A percentile compares a stretch with the other conserved stretches of the same genome.
phyloP scores from a whole-genome alignment of 2,329 filamentous ascomycete species.

The Fonsecaea multimorphosa region DNA sequence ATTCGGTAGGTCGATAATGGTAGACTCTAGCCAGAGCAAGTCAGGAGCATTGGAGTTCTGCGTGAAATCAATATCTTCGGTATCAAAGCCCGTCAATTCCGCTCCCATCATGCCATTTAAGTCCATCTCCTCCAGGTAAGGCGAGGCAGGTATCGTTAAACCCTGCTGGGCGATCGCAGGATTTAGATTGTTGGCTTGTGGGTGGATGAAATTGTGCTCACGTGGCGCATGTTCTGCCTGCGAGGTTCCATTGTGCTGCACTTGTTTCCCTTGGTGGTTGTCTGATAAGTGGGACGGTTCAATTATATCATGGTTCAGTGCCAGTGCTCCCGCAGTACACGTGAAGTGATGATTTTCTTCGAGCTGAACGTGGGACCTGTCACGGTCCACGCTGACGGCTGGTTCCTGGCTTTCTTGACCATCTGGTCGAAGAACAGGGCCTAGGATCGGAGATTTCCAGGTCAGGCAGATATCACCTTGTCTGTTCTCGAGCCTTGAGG shows the following conservation, averaged over 20 bases:
- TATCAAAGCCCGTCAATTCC: neutral
- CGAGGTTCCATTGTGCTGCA: neutral
- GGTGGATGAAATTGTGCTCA: no score
- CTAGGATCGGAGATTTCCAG: neutral
- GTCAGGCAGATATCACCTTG: neutral
- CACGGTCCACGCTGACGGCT: neutral
- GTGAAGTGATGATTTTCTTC: neutral
- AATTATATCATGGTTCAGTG: neutral
- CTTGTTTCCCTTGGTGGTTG: neutral
- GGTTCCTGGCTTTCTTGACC: neutral
- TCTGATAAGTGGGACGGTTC: neutral
- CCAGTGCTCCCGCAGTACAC: neutral
- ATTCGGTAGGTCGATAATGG: neutral
- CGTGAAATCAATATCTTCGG: neutral
- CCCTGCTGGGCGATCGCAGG: neutral
- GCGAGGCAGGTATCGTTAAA: neutral
- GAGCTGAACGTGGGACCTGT: neutral
- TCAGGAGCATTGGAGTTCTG: neutral
- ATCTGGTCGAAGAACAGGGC: neutral
- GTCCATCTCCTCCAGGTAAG: neutral
- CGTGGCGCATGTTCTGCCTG: neutral
- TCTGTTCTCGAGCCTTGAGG: neutral
- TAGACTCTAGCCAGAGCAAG: neutral
- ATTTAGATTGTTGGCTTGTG: neutral
- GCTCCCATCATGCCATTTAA: neutral